Percentiles rank a stretch among this genome's conserved stretches.
phyloP scores from a whole-genome alignment of 805 yeast species.

The Lachancea kluyveri region DNA sequence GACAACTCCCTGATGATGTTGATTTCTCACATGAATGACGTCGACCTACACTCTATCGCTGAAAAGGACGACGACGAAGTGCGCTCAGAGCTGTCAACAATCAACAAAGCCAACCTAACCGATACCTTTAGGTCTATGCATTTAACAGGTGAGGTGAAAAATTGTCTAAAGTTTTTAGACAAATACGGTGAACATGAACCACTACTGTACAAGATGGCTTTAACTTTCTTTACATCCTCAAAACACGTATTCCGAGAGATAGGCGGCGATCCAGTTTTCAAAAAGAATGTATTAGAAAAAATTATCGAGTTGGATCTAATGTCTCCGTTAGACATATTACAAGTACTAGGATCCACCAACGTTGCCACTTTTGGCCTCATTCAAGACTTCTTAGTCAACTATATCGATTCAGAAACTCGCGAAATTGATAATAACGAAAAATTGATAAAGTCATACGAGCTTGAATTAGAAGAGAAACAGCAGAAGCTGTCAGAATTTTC shows the following conservation, averaged over 20 bases:
- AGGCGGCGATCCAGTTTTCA: constrained; percentile 43
- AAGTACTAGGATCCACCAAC: constrained; percentile 54
- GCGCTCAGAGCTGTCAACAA: constrained; percentile 30
- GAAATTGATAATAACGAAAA: constrained; percentile 66
- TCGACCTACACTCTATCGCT: constrained; percentile 35
- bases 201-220: constrained; percentile 57
- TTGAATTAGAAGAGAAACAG: constrained; percentile 54
- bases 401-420: constrained; percentile 49
- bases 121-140: constrained; percentile 55
- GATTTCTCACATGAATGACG: constrained; percentile 37
- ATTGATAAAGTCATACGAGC: constrained; percentile 59
- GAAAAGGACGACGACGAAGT: constrained; percentile 38
- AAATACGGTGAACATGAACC: constrained; percentile 58
- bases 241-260: constrained; percentile 44
- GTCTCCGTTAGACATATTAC: constrained; percentile 74
- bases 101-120: constrained; percentile 33
- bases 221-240: constrained; percentile 56
- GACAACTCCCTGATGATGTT: constrained; percentile 31
- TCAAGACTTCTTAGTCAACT: constrained; percentile 58
- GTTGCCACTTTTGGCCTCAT: constrained; percentile 68
- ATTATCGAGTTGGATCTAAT: constrained; percentile 48
- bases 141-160: constrained; percentile 49
- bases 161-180: constrained; percentile 50
- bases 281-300: constrained; percentile 42
- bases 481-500: constrained; percentile 45